Conservation (phyloP, 768 basidiomycete species). For the Termitomyces sp. region DNA sequence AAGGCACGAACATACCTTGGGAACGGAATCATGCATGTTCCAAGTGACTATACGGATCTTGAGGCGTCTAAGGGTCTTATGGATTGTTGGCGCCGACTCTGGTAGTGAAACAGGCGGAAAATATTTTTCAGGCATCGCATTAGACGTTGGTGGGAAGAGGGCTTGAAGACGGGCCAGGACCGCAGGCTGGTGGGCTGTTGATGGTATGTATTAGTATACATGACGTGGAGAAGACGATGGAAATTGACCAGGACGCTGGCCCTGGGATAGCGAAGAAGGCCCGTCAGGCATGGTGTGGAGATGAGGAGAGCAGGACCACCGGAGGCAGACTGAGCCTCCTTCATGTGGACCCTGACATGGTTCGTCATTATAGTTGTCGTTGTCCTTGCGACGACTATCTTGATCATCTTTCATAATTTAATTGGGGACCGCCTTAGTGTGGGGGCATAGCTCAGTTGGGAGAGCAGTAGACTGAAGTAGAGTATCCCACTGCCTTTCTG, state of each 20-base stretch:
- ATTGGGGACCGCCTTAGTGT: too few species aligned
- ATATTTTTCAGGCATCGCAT: constrained; percentile 6
- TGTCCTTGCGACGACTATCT: neutral
- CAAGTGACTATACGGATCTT: constrained; percentile 71
- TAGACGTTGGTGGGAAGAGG: constrained; percentile 12
- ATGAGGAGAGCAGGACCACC: neutral
- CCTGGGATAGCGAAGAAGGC: neutral
- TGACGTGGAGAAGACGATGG: neutral
- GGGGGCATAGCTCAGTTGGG: constrained; percentile 16
- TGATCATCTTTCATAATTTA: too few species aligned
- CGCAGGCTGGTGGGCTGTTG: neutral
- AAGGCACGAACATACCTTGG: constrained; percentile 44
- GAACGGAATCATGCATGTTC: constrained; percentile 84
- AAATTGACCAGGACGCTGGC: neutral
- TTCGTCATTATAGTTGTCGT: too few species aligned
- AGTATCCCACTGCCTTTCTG: constrained; percentile 14
- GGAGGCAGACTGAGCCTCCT: neutral
- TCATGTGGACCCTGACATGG: neutral
- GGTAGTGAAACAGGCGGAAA: constrained; percentile 1
- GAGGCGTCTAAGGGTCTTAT: constrained; percentile 21
- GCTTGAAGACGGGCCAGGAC: constrained; percentile 15
- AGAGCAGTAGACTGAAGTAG: constrained; percentile 14
- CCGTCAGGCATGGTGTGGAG: neutral
- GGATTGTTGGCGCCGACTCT: neutral
- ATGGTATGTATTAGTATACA: neutral